phyloP scores from a whole-genome alignment of 495 filamentous ascomycete species.

The Aspergillus avenaceus region DNA sequence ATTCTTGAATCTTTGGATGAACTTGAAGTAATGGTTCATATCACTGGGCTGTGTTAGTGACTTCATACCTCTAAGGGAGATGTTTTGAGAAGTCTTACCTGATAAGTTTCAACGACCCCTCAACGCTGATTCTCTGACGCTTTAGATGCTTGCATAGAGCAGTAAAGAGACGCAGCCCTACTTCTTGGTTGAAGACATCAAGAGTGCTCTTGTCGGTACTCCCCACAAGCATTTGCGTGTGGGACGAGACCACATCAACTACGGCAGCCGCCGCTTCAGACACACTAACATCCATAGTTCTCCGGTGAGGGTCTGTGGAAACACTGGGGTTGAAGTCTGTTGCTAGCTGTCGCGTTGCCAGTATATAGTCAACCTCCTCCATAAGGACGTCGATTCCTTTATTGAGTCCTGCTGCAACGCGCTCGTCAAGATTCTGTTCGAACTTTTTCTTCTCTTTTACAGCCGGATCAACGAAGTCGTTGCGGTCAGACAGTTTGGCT shows the following conservation, averaged over 20 bases:
- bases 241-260: slow-evolving; percentile 77
- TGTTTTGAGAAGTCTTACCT: slow-evolving; percentile 42
- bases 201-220: slow-evolving; percentile 96
- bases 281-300: slow-evolving; percentile 71
- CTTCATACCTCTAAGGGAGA: not conserved
- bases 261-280: slow-evolving; percentile 73
- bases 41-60: slow-evolving; percentile 52
- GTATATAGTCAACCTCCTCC: slow-evolving; percentile 95
- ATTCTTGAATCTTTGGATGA: slow-evolving; percentile 77
- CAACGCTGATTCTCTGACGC: slow-evolving; percentile 84
- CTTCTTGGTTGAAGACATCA: slow-evolving; percentile 98
- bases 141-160: slow-evolving; percentile 96
- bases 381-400: slow-evolving; percentile 98
- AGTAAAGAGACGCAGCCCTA: slow-evolving; percentile 85
- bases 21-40: slow-evolving; percentile 89
- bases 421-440: slow-evolving; percentile 97
- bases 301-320: slow-evolving; percentile 37
- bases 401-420: slow-evolving; percentile 91
- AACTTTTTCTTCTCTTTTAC: slow-evolving; percentile 96
- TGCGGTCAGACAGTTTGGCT: slow-evolving; percentile 77
- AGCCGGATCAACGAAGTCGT: slow-evolving; percentile 90
- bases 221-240: slow-evolving; percentile 86
- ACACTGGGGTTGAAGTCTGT: slow-evolving; percentile 85
- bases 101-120: slow-evolving; percentile 89
- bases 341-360: slow-evolving; percentile 79